A percentile compares a stretch with the other conserved stretches of the same genome.
Evolutionary conservation across 352 stramenopile species (phyloP).

Genomic region (Phytophthora pistaciae): DNA sequence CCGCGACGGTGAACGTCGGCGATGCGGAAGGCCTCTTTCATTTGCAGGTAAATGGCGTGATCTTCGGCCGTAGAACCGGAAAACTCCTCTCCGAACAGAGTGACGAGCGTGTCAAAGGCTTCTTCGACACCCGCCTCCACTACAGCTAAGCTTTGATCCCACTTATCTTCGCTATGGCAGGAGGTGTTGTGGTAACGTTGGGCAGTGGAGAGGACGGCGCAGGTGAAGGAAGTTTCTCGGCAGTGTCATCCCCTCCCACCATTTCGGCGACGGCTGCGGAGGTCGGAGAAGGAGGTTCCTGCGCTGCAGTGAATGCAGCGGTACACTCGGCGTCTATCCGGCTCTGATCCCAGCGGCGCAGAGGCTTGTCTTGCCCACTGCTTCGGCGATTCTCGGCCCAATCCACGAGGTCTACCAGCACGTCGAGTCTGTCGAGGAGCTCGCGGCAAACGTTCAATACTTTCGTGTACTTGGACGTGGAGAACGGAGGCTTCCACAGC

Average conservation of each 20-base stretch:
- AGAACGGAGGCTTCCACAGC: conserved; percentile 70
- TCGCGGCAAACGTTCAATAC: conserved; percentile 58
- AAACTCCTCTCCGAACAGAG: conserved; percentile 75
- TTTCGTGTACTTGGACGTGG: conserved; percentile 58
- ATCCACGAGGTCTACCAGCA: conserved; percentile 71
- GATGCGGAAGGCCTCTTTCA: conserved; percentile 79
- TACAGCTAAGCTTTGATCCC: conserved; percentile 52
- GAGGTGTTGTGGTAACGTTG: conserved; percentile 34
- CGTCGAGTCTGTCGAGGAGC: conserved; percentile 59
- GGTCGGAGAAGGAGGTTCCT: conserved; percentile 35
- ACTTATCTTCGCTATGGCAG: conserved; percentile 42
- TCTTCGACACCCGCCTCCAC: conserved; percentile 58
- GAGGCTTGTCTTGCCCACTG: conserved; percentile 35
- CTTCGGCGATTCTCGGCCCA: conserved; percentile 63
- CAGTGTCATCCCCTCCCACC: conserved; percentile 9
- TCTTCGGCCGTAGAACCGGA: conserved; percentile 57
- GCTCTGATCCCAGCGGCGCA: conserved; percentile 39
- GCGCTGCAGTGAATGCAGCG: conserved; percentile 41
- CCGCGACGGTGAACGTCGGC: conserved; percentile 70
- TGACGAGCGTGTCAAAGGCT: conserved; percentile 65
- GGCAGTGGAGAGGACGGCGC: conserved; percentile 29
- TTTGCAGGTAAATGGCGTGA: conserved; percentile 78
- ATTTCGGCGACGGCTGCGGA: conserved; percentile 26
- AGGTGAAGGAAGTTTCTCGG: conserved; percentile 13
- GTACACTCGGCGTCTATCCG: conserved; percentile 45